Base-by-base conservation (phyloP, 805 yeast species). In the Kluyveromyces lactis region DNA sequence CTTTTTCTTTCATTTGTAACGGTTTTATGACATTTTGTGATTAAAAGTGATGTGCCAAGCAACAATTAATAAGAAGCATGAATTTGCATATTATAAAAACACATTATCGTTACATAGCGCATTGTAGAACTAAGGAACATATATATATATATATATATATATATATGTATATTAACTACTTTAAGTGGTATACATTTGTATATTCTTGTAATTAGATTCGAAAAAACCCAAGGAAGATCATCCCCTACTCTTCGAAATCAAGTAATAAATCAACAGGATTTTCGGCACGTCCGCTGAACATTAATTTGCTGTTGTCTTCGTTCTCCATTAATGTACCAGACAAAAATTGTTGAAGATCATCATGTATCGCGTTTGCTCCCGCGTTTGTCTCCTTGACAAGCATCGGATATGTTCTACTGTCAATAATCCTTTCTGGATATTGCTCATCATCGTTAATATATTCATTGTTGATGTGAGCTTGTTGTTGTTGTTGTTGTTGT, bases 271-370 rank as follows among this genome's bases (percentile, higher is more conserved):
- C 62, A 7, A 60, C 58, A 12, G 55, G 49, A 12, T 29, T 33
- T 9, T 40, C 42, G 6, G 23, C n/a, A 17, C 24, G 30, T 5
- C 44, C 47, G n/a, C 36, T 43, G 36, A 50, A 56, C 48, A 53
- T 50, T 26, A 59, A 28, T 42, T 51, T 53, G 10, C 56, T 60
- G 33, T 58, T 56, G 38, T 58, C 63, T 33, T 56, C 59, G 9
- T 59, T 60, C 34, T 58, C 64, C 23, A 50, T 49, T 18, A 52
- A 16, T 29, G 53, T 52, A 7, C 63, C 62, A 2, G 61, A 56
- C 27, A 59, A 37, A 33, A 53, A 59, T 38, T 59, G 55, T 29
- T 55, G 50, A 18, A 59, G 41, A 32, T 58, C 62, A 30, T 54
- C 59, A 18, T 47, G 43, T 4, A 42, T 15, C 15, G 40, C 32